These are phyloP conservation scores for Mucor plumbeus DNA, from an alignment of 371 early-diverging fungal genomes.

Conservation along the genomic window DNA sequence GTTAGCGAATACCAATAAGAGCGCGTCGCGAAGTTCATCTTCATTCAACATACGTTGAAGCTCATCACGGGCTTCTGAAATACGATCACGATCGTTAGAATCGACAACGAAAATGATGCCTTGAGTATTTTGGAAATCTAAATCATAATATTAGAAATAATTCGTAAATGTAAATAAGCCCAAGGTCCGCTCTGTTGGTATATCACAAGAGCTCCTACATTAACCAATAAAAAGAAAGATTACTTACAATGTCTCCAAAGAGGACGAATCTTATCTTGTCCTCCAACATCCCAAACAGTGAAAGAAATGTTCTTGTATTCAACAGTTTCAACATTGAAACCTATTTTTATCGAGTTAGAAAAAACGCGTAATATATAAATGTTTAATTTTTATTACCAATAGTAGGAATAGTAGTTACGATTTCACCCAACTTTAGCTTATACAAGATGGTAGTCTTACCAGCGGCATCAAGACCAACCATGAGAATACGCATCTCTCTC, in stretches of 20 bases:
- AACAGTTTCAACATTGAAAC: constrained; percentile 94
- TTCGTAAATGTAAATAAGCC: constrained; percentile 21
- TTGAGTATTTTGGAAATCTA: constrained; percentile 93
- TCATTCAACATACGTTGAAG: constrained; percentile 89
- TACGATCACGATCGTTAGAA: constrained; percentile 90
- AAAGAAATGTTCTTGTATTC: constrained; percentile 97
- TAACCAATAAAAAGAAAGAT: neutral
- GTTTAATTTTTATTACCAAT: constrained; percentile 42
- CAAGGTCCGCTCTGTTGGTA: constrained; percentile 34
- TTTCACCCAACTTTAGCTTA: constrained; percentile 86
- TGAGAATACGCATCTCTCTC: constrained; percentile 96
- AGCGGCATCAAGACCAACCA: constrained; percentile 97
- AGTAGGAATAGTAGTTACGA: constrained; percentile 96
- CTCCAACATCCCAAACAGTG: constrained; percentile 96
- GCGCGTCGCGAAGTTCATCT: constrained; percentile 91
- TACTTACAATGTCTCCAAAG: constrained; percentile 60
- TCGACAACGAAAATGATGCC: constrained; percentile 98
- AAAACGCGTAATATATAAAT: constrained; percentile 6
- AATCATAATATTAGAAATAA: constrained; percentile 22
- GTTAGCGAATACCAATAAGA: constrained; percentile 94
- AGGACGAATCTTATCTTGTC: constrained; percentile 69
- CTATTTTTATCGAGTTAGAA: constrained; percentile 42
- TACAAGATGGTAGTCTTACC: constrained; percentile 99
- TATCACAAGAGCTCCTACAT: neutral
- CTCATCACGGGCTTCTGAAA: constrained; percentile 88